A percentile compares a stretch with the other conserved stretches of the same genome.
phyloP scores from a whole-genome alignment of 2,329 filamentous ascomycete genomes.

The Dactylellina parvicollis region DNA sequence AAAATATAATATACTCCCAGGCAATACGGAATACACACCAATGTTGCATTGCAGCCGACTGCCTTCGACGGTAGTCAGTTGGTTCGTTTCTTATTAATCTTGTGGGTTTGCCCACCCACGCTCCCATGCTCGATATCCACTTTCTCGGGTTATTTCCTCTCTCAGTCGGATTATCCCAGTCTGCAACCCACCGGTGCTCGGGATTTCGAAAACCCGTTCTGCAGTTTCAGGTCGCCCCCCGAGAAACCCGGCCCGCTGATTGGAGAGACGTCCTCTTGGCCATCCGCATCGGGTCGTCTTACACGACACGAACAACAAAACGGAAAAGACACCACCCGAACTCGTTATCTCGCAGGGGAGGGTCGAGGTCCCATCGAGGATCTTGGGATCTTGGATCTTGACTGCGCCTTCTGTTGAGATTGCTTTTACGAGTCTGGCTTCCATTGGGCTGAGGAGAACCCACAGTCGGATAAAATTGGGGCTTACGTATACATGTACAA shows the following conservation, averaged over 20 bases:
- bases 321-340: too few species aligned
- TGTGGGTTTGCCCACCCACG: conserved; percentile 5
- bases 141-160: background rate
- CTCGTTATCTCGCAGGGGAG: too few species aligned
- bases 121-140: conserved; percentile 12
- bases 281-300: conserved; percentile 25
- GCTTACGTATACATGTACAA: too few species aligned
- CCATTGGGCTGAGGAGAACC: too few species aligned
- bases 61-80: too few species aligned
- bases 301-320: conserved; percentile 21
- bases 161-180: conserved; percentile 22
- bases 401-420: too few species aligned
- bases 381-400: background rate
- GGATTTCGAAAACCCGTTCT: conserved; percentile 2
- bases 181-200: conserved; percentile 36
- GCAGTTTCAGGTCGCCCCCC: background rate
- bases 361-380: background rate
- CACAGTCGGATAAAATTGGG: too few species aligned
- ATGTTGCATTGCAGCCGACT: too few species aligned
- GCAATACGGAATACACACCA: too few species aligned
- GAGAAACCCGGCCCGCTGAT: conserved; percentile 1
- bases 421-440: too few species aligned
- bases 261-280: background rate
- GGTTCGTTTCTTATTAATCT: background rate
- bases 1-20: too few species aligned